These are phyloP conservation scores for Trichoderma oligosporum DNA, from an alignment of 2,329 filamentous ascomycete genomes.

Conservation along the genomic window DNA sequence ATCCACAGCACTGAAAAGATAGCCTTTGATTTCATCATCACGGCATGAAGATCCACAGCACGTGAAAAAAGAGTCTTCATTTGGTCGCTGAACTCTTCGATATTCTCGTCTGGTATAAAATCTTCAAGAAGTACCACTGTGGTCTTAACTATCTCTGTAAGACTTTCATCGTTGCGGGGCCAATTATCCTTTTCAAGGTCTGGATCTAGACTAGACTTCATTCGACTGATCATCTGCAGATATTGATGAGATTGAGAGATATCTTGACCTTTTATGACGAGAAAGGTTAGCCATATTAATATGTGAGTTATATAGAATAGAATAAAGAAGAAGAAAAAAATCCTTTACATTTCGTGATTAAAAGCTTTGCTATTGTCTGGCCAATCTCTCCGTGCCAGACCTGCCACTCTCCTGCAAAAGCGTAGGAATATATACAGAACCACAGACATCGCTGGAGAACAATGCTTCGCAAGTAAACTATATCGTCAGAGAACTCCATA, in stretches of 20 bases:
- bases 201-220: neutral
- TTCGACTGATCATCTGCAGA: neutral
- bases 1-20: neutral
- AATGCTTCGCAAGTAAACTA: neutral
- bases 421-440: neutral
- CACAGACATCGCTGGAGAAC: neutral
- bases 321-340: too few relatives aligned
- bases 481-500: accelerated
- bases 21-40: constrained; percentile 13
- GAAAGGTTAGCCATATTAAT: neutral
- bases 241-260: neutral
- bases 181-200: neutral
- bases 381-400: neutral
- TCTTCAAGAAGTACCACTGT: neutral
- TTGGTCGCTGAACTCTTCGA: neutral
- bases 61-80: neutral
- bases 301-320: too few relatives aligned
- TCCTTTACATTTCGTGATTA: neutral
- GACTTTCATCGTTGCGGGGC: accelerated
- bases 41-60: neutral
- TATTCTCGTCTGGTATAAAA: too few relatives aligned
- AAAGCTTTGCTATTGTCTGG: neutral
- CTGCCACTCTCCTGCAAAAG: neutral
- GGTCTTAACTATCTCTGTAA: accelerated
- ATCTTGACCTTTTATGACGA: too few relatives aligned